Evolutionary conservation across 345 rosid genomes (phyloP), one percentile per base, ranked within the genome.

Genomic region (Hevea brasiliensis): DNA sequence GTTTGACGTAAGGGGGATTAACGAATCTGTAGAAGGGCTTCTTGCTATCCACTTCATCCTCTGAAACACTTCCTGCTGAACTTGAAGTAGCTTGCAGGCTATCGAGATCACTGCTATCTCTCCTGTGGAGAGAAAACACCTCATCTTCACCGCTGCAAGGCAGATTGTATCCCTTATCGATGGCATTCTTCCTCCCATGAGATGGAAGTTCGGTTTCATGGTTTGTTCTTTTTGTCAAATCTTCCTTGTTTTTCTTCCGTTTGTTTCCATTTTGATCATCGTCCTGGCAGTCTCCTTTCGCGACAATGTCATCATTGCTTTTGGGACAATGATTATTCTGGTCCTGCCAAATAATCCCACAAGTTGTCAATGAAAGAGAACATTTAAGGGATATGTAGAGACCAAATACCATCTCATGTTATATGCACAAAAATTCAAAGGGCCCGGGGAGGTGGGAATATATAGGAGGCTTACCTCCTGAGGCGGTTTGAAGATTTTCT

Each of bases 111-210:
- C 74, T 47, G 71, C 78, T 54, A 21, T 72, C 81, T 59, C 67
- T 68, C 65, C 73, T 62, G 57, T 68, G 63, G 62, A 37, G 58
- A 21, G 80, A 40, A 56, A 54, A 47, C 1, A 60, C 73, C 41
- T 89, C 96, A 29, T 84, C 84, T 76, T 86, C 86, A 66, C 85
- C 84, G 60, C 81, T 81, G 79, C 50, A 77, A n/a, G 78, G 79
- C 53, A 69, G 27, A 76, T 23, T 63, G 29, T 72, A n/a, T 13
- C 29, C 67, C 23, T 77, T 57, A 48, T 81, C 73, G 47, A 62
- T 17, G 50, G 35, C 74, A 44, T 62, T 72, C 54, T 74, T 79
- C 57, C 81, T 71, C 21, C 66, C 67, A 55, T 21, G 32, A 55
- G 42, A 74, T 17, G 73, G 48, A 7, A 76, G 68, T 61, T 79